These are phyloP conservation scores for Paracorniculantispora psalliotae DNA, from an alignment of 2,329 filamentous ascomycete species.

Conservation along the genomic window DNA sequence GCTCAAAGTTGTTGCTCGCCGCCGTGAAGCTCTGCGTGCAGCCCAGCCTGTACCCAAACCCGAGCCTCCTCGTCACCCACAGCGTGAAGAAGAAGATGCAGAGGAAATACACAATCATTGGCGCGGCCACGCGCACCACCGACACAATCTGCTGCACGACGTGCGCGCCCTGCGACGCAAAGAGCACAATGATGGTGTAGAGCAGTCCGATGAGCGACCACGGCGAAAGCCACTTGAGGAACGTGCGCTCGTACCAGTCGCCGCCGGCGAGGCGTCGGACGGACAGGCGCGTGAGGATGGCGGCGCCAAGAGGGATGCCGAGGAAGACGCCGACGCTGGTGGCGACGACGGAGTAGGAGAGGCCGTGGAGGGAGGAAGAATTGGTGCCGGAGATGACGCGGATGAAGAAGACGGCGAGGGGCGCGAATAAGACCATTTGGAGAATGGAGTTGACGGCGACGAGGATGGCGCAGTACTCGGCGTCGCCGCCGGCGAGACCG, in stretches of 20 bases:
- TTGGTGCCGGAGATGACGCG: conserved; percentile 50
- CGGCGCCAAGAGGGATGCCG: conserved; percentile 69
- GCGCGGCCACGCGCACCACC: conserved; percentile 68
- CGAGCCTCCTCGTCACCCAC: conserved; percentile 50
- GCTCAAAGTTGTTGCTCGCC: conserved; percentile 79
- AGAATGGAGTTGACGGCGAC: conserved; percentile 63
- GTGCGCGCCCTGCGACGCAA: conserved; percentile 65
- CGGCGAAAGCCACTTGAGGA: conserved; percentile 61
- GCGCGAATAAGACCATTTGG: conserved; percentile 62
- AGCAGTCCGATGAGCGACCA: conserved; percentile 70
- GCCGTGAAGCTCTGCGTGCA: conserved; percentile 74
- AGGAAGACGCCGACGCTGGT: conserved; percentile 72
- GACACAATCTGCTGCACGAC: conserved; percentile 73
- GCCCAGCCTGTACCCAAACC: conserved; percentile 62
- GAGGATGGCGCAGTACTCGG: conserved; percentile 69
- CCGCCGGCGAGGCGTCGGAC: conserved; percentile 49
- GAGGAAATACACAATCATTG: conserved; percentile 68
- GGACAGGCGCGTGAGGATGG: conserved; percentile 38
- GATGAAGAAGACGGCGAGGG: conserved; percentile 59
- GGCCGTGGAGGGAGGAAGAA: conserved; percentile 22
- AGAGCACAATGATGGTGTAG: conserved; percentile 74
- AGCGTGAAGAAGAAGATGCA: conserved; percentile 64
- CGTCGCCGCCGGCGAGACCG: conserved; percentile 64
- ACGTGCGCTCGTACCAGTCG: conserved; percentile 57
- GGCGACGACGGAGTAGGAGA: conserved; percentile 58